Base-by-base conservation (phyloP, 805 yeast genomes). In the Suhomyces kilbournensis region DNA sequence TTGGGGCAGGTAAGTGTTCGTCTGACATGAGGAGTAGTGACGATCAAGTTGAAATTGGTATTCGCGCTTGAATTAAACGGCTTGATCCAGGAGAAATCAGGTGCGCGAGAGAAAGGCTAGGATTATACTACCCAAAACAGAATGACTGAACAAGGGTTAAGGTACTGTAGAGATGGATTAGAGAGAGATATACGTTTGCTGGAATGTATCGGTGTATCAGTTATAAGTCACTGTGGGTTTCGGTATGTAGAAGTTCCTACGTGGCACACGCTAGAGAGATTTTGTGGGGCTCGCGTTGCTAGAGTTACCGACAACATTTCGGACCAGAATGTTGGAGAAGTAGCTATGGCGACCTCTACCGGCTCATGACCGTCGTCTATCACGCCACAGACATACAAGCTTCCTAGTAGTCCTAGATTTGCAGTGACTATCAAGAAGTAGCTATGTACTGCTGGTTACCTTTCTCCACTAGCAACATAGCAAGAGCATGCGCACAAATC, bases 1-100 rank as follows among this genome's bases (percentile, higher is more conserved):
- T 47, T 14, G 56, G 56, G n/a, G 54, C 50, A 25, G 56, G 56
- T 12, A 54, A 44, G 4, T 28, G 17, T 15, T 48, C 51, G 44
- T 49, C 50, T 7, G 56, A 46, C 53, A 50, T 50, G 20, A 22
- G 19, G 22, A 42, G 42, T 38, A 19, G 23, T 38, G 42, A 19
- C n/a, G 42, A 38, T 38, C 42, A 19, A 32, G 42, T 42, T 42
- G 28, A 22, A 23, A 30, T 38, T 38, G 42, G 12, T 38, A 19
- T 38, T 19, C 23, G 42, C 42, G 23, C 42, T n/a, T 35, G 40
- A 35, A 35, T 35, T 8, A 38, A 19, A 38, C 42, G 42, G 42
- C 17, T 38, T n/a, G 42, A 17, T 9, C 15, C 14, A 38, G 14
- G 20, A 17, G 22, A 19, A 38, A 19, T 38, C 42, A 38, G 42